Base-by-base conservation (phyloP, 306 rosid species). In the Sicyos baderoa region DNA sequence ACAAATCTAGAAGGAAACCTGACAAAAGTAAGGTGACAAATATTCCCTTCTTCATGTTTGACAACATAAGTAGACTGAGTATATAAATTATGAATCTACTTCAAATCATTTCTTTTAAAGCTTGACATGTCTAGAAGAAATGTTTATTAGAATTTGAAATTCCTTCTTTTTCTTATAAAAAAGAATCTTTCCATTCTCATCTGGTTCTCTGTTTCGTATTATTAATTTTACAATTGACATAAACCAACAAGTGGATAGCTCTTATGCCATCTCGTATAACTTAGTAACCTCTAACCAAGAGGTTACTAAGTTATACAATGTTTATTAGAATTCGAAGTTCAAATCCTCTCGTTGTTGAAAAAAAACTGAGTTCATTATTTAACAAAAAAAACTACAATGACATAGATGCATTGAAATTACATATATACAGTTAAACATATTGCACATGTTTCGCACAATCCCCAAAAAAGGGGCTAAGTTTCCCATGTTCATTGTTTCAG, bases 1-100 rank as follows among this genome's bases (percentile, higher is more conserved):
- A 82, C 89, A 29, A 78, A 89, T 84, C 89, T 89, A 71, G 96
- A 89, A 82, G 94, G 96, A 78, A 82, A 87, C 81, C 77, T 89
- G 70, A 70, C 87, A 79, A 87, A 87, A 89, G 84, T 89, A 85
- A 89, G 96, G 94, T 87, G 83, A 84, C 71, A 64, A 75, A 71
- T 75, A 75, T 59, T 78, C 23, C 19, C 54, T 64, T 18, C 21
- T 19, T 29, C 17, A 44, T 62, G 27, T 9, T 40, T 62, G 50
- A n/a, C 48, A 37, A 61, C 68, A 23, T 58, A 6, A 29, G 37
- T 8, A 29, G 7, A 27, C 21, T 27, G 63, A 15, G 3, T 57
- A 5, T 27, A 59, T 16, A 7, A 29, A 59, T 44, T 32, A 59
- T 59, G 44, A 32, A 59, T 27, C 47, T 13, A 59, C 45, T 19